Conservation (phyloP, 495 filamentous ascomycete species). For the Sordaria brevicollis region DNA sequence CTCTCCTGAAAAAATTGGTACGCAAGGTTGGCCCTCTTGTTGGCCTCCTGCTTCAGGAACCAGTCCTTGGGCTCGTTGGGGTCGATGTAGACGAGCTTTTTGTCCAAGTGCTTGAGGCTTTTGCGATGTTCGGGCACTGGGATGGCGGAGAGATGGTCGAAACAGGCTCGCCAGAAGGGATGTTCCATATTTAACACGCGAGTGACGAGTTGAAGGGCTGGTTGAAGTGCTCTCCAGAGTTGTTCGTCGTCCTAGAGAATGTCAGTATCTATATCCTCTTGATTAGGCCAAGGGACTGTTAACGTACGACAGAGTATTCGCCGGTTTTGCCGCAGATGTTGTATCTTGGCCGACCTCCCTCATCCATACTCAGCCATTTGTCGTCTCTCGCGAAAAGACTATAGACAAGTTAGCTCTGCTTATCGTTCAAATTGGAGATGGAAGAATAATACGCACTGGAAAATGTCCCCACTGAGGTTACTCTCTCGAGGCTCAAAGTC, state of each 20-base stretch:
- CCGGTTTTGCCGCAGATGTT: conserved; percentile 16
- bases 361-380: conserved; percentile 2
- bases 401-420: not conserved
- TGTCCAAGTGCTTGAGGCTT: not conserved
- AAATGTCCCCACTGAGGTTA: conserved; percentile 11
- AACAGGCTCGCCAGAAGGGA: conserved; percentile 8
- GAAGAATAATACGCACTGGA: conserved; percentile 11
- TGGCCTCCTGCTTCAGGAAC: not conserved
- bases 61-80: not conserved
- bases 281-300: not conserved
- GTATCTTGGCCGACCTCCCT: conserved; percentile 11
- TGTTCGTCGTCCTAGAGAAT: conserved; percentile 11
- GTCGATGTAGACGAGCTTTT: not conserved
- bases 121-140: not conserved
- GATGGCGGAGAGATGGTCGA: conserved; percentile 13
- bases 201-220: conserved; percentile 19
- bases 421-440: not conserved
- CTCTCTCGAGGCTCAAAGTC: not conserved
- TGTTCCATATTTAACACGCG: conserved; percentile 8
- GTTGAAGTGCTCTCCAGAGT: conserved; percentile 25
- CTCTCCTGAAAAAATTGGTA: not conserved
- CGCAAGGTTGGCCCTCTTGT: not conserved
- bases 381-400: not conserved
- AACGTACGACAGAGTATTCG: conserved; percentile 13
- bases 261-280: not conserved